Evolutionary conservation across 345 rosid species (phyloP), one percentile per base, ranked within the genome.

Genomic region (Pugionium dolabratum): DNA sequence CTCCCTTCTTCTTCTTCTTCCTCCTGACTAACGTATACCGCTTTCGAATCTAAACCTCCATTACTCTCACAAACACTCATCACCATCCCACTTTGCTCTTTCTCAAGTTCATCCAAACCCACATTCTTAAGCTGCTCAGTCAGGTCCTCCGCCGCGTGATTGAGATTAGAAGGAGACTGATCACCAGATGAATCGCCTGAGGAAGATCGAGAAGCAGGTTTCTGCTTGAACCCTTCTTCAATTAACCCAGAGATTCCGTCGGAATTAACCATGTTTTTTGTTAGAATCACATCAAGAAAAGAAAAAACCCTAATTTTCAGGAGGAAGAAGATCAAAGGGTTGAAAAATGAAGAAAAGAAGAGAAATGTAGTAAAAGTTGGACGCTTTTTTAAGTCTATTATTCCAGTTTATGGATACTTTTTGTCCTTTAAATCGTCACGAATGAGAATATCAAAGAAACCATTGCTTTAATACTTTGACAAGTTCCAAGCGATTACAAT

Each of bases 131-230:
- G 58, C 54, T 71, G 70, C 3, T 71, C 69, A 46, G 43, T 62
- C 29, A 76, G 50, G 30, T 55, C 58, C 29, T 67, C 79, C 33
- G 54, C 51, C 48, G 67, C 47, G 59, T 67, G 79, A 49, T 75
- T 53, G 56, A 63, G 76, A 82, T 82, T 80, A 42, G 82, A 53
- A 9, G 47, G 69, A 29, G 80, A 63, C 11, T 52, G 60, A 69
- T 58, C 58, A 40, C 42, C 65, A 66, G 41, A 62, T 2, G 51
- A 53, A 18, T 74, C 63, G 5, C 41, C 29, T 3, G 77, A 47
- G 36, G 61, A 59, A 54, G 62, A 30, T 35, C 40, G 34, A 53
- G 65, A 51, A 41, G 53, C 75, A 31, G 54, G 46, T 62, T 76
- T 27, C 3, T 52, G 42, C 28, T 64, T 31, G 10, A 62, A 33